Evolutionary conservation across 306 rosid genomes (phyloP).

Genomic region (Astragalus glycyphyllos): DNA sequence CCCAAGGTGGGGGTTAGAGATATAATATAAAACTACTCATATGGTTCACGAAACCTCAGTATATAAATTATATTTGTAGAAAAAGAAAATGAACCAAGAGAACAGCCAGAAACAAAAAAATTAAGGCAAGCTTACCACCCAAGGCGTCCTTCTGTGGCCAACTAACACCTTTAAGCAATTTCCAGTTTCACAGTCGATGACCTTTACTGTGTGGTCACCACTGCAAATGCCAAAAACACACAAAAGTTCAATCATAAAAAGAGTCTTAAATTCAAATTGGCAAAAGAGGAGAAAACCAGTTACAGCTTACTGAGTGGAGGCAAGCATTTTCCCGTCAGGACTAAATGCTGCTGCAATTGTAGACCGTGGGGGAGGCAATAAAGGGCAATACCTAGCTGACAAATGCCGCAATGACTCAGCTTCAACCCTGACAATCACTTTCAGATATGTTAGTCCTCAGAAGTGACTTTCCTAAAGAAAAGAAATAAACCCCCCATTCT

Average conservation of each 20-base stretch:
- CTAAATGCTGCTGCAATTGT: slow-evolving; percentile 65
- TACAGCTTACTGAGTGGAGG: slow-evolving; percentile 60
- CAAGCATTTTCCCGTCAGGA: slow-evolving; percentile 54
- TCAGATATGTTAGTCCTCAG: slow-evolving; percentile 24
- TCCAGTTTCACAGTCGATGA: slow-evolving; percentile 56
- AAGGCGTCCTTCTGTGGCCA: slow-evolving; percentile 61
- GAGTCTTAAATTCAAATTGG: slow-evolving; percentile 11
- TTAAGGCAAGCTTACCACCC: slow-evolving; percentile 55
- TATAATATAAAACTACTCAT: slow-evolving; percentile 7
- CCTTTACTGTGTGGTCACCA: slow-evolving; percentile 60
- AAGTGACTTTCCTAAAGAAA: slow-evolving; percentile 5
- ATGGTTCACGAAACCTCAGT: slow-evolving; percentile 1
- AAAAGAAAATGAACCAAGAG: neutral
- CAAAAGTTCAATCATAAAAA: slow-evolving; percentile 31
- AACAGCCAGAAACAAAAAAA: slow-evolving; percentile 35
- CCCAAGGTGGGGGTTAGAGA: neutral
- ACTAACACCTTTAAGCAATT: slow-evolving; percentile 54
- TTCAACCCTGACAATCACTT: slow-evolving; percentile 55
- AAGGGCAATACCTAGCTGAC: slow-evolving; percentile 55
- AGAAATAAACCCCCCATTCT: slow-evolving; percentile 15
- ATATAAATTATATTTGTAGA: slow-evolving; percentile 12
- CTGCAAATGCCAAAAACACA: slow-evolving; percentile 39
- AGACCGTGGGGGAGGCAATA: slow-evolving; percentile 58
- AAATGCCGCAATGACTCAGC: slow-evolving; percentile 53
- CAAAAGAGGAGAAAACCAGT: slow-evolving; percentile 25